phyloP scores from a whole-genome alignment of 2,329 filamentous ascomycete genomes.

The Dothideomycetes sp. region DNA sequence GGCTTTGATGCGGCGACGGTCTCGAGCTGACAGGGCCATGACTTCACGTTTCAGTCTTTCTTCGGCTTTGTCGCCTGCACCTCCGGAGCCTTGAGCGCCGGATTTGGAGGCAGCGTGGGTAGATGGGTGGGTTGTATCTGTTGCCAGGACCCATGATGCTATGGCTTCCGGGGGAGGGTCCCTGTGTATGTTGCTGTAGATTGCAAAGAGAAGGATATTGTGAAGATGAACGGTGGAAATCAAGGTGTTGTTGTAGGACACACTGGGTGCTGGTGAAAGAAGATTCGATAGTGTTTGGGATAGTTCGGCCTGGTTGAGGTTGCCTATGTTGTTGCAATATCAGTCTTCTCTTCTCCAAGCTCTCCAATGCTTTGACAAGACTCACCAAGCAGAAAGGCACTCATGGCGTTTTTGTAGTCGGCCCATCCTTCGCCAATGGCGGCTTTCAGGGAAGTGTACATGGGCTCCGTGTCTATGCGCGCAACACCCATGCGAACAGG shows the following conservation, averaged over 20 bases:
- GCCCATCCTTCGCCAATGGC: conserved; percentile 52
- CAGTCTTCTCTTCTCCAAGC: no score
- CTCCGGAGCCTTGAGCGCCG: conserved; percentile 28
- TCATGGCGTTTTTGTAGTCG: conserved; percentile 50
- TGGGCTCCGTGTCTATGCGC: conserved; percentile 53
- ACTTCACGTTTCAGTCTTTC: conserved; percentile 55
- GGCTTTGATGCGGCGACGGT: conserved; percentile 43
- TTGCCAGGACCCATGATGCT: conserved; percentile 55
- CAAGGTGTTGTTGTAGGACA: conserved; percentile 30
- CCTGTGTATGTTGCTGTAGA: conserved; percentile 50
- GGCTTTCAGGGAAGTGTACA: conserved; percentile 52
- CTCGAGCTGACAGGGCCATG: conserved; percentile 52
- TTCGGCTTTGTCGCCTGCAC: conserved; percentile 51
- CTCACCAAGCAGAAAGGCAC: conserved; percentile 51
- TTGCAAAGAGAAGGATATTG: conserved; percentile 51
- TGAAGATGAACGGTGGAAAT: conserved; percentile 41
- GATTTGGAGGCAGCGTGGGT: conserved; percentile 41
- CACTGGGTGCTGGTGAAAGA: conserved; percentile 41
- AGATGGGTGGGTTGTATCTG: conserved; percentile 66
- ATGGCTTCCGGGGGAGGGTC: conserved; percentile 51
- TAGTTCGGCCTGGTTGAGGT: conserved; percentile 54
- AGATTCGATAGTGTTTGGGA: conserved; percentile 47
- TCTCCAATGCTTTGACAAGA: no score
- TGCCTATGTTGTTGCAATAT: no score
- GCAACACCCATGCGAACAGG: conserved; percentile 38